phyloP scores from a whole-genome alignment of 2,329 filamentous ascomycete genomes.

The Berkeleyomyces basicola region DNA sequence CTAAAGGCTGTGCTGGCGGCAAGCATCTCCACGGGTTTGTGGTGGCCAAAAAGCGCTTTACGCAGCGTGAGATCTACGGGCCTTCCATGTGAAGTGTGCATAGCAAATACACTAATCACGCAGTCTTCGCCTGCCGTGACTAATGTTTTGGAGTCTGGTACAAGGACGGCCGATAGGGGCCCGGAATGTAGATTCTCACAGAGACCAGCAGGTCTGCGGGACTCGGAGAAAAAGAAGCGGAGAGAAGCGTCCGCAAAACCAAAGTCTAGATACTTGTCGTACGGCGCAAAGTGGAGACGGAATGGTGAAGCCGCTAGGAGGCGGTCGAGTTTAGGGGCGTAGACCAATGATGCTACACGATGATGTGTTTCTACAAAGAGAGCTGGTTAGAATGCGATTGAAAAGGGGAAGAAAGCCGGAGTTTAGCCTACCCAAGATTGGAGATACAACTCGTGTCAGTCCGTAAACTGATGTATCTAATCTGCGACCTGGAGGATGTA shows the following conservation, averaged over 20 bases:
- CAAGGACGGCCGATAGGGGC: conserved; percentile 66
- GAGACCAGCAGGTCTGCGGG: conserved; percentile 65
- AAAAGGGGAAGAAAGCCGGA: not conserved
- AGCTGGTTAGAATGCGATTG: not conserved
- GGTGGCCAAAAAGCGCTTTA: conserved; percentile 79
- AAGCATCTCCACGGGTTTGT: conserved; percentile 63
- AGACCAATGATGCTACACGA: conserved; percentile 61
- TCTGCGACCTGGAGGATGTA: conserved; percentile 45
- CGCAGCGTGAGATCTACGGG: conserved; percentile 63
- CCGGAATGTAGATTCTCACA: conserved; percentile 91
- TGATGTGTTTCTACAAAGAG: conserved; percentile 51
- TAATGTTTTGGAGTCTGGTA: conserved; percentile 78
- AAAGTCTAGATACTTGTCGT: conserved; percentile 91
- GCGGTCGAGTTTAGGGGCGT: conserved; percentile 64
- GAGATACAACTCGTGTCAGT: conserved; percentile 61
- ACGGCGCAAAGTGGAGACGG: conserved; percentile 75
- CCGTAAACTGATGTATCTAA: conserved; percentile 59
- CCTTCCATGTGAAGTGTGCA: conserved; percentile 46
- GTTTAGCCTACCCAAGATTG: conserved; percentile 28
- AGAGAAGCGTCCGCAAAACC: conserved; percentile 87
- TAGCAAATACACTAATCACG: conserved; percentile 69
- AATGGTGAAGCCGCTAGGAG: conserved; percentile 72
- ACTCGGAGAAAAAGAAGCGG: conserved; percentile 76
- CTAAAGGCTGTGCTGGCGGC: conserved; percentile 79
- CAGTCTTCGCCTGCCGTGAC: conserved; percentile 89